These are phyloP conservation scores for Celoporthe dispersa DNA, from an alignment of 2,329 filamentous ascomycete genomes.

Conservation along the genomic window DNA sequence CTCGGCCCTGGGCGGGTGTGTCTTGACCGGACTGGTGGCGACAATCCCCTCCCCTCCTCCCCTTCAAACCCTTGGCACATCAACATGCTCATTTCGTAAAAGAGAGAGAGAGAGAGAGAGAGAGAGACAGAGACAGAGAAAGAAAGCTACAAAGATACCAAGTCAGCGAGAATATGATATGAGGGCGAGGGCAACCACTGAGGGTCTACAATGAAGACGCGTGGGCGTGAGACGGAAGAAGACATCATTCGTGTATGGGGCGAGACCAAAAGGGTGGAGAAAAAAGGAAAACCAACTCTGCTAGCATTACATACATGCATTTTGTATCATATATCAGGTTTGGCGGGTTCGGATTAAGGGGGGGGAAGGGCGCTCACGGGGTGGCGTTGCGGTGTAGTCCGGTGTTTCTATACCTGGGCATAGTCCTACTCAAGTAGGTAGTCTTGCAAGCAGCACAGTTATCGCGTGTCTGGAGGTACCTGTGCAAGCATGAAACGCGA, in stretches of 20 bases:
- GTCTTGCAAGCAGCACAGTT: slow-evolving; percentile 11
- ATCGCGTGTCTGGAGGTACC: slow-evolving; percentile 1
- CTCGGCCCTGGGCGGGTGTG: background rate
- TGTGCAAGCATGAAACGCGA: slow-evolving; percentile 6
- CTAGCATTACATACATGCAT: slow-evolving; percentile 24
- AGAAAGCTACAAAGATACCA: background rate
- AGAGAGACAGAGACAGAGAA: background rate
- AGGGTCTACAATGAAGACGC: background rate
- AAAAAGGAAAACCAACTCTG: slow-evolving; percentile 12
- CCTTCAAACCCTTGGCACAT: background rate
- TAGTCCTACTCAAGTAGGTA: background rate
- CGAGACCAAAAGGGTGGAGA: background rate
- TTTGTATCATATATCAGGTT: slow-evolving; percentile 27
- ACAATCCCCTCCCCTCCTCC: background rate
- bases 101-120: background rate
- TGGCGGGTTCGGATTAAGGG: slow-evolving; percentile 15
- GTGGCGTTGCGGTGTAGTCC: slow-evolving; percentile 14
- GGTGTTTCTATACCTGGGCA: slow-evolving; percentile 6
- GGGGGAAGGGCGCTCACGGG: background rate
- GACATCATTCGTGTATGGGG: background rate
- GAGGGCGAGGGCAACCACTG: background rate
- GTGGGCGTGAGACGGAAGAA: background rate
- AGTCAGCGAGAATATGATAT: background rate
- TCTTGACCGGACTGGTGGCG: background rate
- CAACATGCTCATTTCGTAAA: background rate